Evolutionary conservation across 2,329 filamentous ascomycete genomes (phyloP).

Genomic region (Curvularia sp.): DNA sequence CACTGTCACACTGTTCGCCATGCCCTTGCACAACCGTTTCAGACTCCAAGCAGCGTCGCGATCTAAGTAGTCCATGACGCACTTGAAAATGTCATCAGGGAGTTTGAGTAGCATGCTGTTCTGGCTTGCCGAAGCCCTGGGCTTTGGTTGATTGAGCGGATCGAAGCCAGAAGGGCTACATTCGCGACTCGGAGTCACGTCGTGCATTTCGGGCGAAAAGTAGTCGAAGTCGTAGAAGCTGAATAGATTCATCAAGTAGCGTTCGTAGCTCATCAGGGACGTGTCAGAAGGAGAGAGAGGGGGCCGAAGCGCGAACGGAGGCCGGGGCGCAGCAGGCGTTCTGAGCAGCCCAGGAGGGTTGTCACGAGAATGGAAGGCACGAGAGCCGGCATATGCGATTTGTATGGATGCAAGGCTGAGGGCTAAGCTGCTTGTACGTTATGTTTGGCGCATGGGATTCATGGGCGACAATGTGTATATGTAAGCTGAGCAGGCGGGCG

Average conservation of each 20-base stretch:
- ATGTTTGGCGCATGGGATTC: background rate
- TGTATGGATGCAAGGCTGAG: background rate
- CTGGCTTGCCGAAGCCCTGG: conserved; percentile 21
- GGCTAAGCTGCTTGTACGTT: background rate
- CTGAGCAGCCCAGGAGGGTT: conserved; percentile 4
- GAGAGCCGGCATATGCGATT: conserved; percentile 2
- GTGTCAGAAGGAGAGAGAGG: conserved; percentile 2
- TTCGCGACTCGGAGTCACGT: conserved; percentile 31
- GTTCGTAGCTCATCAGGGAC: conserved; percentile 20
- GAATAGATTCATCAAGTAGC: conserved; percentile 27
- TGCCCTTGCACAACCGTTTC: conserved; percentile 43
- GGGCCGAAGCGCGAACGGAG: background rate
- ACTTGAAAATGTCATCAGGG: conserved; percentile 48
- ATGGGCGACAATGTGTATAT: background rate
- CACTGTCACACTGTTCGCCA: conserved; percentile 40
- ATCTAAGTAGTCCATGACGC: conserved; percentile 46
- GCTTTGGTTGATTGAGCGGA: conserved; percentile 25
- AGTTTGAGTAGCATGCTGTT: conserved; percentile 41
- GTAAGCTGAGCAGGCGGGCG: background rate
- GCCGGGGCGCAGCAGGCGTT: conserved; percentile 8
- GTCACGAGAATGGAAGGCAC: conserved; percentile 2
- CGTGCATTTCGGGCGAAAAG: conserved; percentile 26
- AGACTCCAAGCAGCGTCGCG: conserved; percentile 44
- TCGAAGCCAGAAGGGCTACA: conserved; percentile 34
- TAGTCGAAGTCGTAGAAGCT: conserved; percentile 32